These are phyloP conservation scores for Vaccinium macrocarpon DNA, from an alignment of 148 eudicot genomes.

Conservation along the genomic window DNA sequence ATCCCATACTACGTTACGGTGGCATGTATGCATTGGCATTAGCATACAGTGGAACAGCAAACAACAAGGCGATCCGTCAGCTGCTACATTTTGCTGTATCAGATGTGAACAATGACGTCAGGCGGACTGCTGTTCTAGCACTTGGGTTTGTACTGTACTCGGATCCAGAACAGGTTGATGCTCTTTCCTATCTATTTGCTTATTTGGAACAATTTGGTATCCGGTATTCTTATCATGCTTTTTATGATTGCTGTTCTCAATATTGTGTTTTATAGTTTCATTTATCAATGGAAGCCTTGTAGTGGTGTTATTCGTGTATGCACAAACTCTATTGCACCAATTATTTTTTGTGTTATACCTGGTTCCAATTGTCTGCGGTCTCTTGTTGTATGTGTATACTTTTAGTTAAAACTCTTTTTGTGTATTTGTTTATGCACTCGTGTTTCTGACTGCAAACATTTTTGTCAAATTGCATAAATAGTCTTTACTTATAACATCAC, in stretches of 20 bases:
- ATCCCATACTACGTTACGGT: slow-evolving; percentile 92
- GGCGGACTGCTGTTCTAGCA: slow-evolving; percentile 94
- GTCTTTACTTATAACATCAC: not conserved
- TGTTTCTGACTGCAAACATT: not conserved
- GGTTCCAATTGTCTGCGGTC: not conserved
- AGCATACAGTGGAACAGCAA: slow-evolving; percentile 94
- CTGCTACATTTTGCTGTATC: slow-evolving; percentile 98
- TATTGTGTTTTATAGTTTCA: not conserved
- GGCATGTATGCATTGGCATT: slow-evolving; percentile 98
- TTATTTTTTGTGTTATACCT: not conserved
- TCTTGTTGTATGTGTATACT: not conserved
- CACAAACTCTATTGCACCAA: not conserved
- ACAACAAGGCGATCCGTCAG: slow-evolving; percentile 97
- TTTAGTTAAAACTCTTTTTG: not conserved
- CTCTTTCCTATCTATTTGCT: not conserved
- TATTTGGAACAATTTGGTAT: not conserved
- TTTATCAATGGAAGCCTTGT: not conserved
- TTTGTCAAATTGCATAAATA: not conserved
- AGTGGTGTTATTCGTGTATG: not conserved
- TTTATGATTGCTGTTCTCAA: slow-evolving; percentile 5
- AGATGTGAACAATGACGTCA: slow-evolving; percentile 96
- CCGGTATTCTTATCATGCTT: not conserved
- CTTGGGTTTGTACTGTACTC: slow-evolving; percentile 96
- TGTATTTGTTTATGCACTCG: not conserved
- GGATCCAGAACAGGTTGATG: slow-evolving; percentile 94